These are phyloP conservation scores for Paraphaeosphaeria sporulosa DNA, from an alignment of 2,329 filamentous ascomycete species.

Conservation along the genomic window DNA sequence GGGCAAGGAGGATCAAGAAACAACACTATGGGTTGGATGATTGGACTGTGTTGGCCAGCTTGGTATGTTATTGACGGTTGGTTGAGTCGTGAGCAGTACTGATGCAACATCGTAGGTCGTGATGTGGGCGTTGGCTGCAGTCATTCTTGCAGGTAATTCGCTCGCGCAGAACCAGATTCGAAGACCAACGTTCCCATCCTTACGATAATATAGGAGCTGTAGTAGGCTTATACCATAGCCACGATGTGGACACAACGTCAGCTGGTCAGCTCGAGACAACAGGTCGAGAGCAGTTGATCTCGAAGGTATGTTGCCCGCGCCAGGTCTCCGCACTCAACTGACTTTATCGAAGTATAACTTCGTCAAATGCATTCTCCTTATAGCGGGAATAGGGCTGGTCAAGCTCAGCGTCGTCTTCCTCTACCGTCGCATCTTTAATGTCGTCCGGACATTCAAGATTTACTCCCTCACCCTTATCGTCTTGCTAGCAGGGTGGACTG, in stretches of 20 bases:
- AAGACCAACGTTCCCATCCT: neutral
- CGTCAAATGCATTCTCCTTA: constrained; percentile 8
- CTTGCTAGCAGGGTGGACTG: neutral
- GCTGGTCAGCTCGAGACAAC: neutral
- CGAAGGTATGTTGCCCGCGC: neutral
- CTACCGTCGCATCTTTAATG: constrained; percentile 10
- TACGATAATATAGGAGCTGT: neutral
- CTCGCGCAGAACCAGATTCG: neutral
- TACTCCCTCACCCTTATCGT: constrained; percentile 1
- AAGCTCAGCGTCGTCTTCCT: constrained; percentile 13
- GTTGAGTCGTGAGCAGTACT: neutral
- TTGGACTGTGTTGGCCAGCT: constrained; percentile 12
- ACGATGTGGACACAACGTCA: neutral
- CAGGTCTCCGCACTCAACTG: neutral
- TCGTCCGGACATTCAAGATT: neutral
- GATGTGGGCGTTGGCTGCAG: constrained; percentile 9
- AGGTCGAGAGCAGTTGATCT: neutral
- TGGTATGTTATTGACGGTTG: neutral
- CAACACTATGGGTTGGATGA: constrained; percentile 7
- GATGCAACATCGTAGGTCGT: neutral
- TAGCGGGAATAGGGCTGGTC: constrained; percentile 9
- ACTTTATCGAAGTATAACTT: constrained; percentile 9
- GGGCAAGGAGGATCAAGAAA: constrained; percentile 7
- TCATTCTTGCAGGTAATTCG: neutral
- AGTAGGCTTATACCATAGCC: constrained; percentile 2